These are phyloP conservation scores for Ganoderma lingzhi DNA, from an alignment of 1,284 basidiomycete genomes.

Conservation along the genomic window DNA sequence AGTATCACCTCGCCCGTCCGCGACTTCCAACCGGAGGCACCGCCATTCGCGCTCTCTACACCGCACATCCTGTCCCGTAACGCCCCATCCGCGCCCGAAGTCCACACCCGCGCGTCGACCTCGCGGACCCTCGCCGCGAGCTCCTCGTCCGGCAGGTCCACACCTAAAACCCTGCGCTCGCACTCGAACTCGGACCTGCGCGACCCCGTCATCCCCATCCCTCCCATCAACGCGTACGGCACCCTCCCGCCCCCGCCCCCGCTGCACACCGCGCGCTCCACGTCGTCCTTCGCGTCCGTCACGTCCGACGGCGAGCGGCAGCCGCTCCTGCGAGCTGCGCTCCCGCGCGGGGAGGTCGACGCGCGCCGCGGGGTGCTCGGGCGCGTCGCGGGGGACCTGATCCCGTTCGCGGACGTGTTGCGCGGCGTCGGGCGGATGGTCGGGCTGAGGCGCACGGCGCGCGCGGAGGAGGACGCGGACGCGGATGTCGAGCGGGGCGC, in stretches of 20 bases:
- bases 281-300: constrained; percentile 25
- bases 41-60: constrained; percentile 7
- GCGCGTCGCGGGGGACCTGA: constrained; percentile 39
- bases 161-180: neutral
- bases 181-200: neutral
- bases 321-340: constrained; percentile 37
- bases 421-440: constrained; percentile 19
- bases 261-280: constrained; percentile 20
- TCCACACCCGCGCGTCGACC: neutral
- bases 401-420: constrained; percentile 39
- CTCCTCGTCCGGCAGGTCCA: neutral
- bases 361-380: constrained; percentile 29
- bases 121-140: neutral
- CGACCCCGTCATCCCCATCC: constrained; percentile 51
- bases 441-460: constrained; percentile 17
- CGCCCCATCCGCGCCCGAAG: neutral
- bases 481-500: neutral
- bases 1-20: constrained; percentile 3
- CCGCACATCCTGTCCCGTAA: neutral
- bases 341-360: neutral
- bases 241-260: constrained; percentile 41
- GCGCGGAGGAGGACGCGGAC: neutral
- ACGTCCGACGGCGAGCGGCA: constrained; percentile 22
- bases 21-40: constrained; percentile 19
- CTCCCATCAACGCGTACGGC: constrained; percentile 59